Base-by-base conservation (phyloP, 768 basidiomycete genomes). In the Hebeloma cylindrosporum region DNA sequence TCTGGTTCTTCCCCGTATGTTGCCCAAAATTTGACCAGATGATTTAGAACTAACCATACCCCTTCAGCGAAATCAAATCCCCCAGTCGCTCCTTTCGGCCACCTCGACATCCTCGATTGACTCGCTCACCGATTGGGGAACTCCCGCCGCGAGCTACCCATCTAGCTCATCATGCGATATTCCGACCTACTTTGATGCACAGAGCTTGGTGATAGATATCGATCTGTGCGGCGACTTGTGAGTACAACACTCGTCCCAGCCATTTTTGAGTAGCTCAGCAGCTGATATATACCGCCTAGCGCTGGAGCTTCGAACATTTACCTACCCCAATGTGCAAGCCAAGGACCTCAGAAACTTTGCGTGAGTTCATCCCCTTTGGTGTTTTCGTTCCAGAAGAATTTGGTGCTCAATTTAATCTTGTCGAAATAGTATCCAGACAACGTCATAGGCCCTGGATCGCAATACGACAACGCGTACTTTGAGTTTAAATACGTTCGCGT, bases 1-100 rank as follows among this genome's bases (percentile, higher is more conserved):
- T 73, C 11, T 73, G 70, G 71, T 73, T 70, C 52, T 73, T 69
- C 67, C 67, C 64, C 40, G 71, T 72, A 53, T 43, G 70, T 65
- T n/a, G 33, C n/a, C 16, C 14, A 17, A 18, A 18, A 17, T 3
- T 29, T 13, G 23, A 25, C 13, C 21, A 31, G 10, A 7, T 37
- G 14, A 59, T 61, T 60, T 47, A 11, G 11, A 16, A 59, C 7
- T 13, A 16, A 29, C 45, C 50, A 44, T 7, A 41, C 48, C 10
- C 21, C 11, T 28, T n/a, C 44, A 70, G 69, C 64, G 71, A 10
- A 57, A 68, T 2, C 56, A 65, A 29, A 49, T 72, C 17, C 72
- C 71, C 6, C 33, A 52, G 11, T 71, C 69, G 4, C 56, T 70
- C 35, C 35, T 41, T 2, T 50, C 54, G 28, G 48, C 65, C 8